Evolutionary conservation across 108 stramenopile species (phyloP).

Genomic region (Skeletonema costatum): DNA sequence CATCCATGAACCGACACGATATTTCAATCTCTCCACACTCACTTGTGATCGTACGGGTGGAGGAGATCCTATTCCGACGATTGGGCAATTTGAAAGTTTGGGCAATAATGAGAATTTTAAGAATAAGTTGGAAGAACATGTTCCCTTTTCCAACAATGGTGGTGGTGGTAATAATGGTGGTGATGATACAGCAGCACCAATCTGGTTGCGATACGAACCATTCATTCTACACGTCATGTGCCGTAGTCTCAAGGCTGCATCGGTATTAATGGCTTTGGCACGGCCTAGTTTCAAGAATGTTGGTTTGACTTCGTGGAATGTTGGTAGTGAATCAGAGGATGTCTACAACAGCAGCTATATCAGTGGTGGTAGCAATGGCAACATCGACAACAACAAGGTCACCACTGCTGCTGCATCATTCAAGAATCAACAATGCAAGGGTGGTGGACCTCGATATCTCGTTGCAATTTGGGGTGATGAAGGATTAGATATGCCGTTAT

Average conservation of each 20-base stretch:
- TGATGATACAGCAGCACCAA: slow-evolving; percentile 14
- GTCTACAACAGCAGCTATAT: not conserved
- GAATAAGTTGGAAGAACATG: slow-evolving; percentile 18
- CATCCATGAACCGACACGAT: slow-evolving; percentile 61
- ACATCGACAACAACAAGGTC: not conserved
- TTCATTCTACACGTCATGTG: slow-evolving; percentile 91
- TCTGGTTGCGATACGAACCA: slow-evolving; percentile 87
- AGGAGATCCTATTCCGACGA: slow-evolving; percentile 75
- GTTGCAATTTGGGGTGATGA: slow-evolving; percentile 92
- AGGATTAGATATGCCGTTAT: slow-evolving; percentile 89
- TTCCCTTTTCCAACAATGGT: not conserved
- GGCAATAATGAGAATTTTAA: slow-evolving; percentile 23
- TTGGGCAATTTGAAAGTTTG: slow-evolving; percentile 79
- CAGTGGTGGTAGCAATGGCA: not conserved
- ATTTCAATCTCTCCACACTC: slow-evolving; percentile 75
- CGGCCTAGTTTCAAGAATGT: slow-evolving; percentile 90
- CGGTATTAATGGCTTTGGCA: slow-evolving; percentile 73
- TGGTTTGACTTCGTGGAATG: slow-evolving; percentile 80
- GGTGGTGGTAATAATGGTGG: not conserved
- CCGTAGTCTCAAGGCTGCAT: slow-evolving; percentile 69
- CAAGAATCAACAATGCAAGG: slow-evolving; percentile 46
- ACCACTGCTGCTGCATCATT: not conserved
- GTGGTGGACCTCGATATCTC: slow-evolving; percentile 55
- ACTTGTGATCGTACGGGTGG: slow-evolving; percentile 68
- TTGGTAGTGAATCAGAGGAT: slow-evolving; percentile 7